Evolutionary conservation across 2,329 filamentous ascomycete genomes (phyloP), one percentile per base, ranked within the genome.

Genomic region (Paecilomyces sp.): DNA sequence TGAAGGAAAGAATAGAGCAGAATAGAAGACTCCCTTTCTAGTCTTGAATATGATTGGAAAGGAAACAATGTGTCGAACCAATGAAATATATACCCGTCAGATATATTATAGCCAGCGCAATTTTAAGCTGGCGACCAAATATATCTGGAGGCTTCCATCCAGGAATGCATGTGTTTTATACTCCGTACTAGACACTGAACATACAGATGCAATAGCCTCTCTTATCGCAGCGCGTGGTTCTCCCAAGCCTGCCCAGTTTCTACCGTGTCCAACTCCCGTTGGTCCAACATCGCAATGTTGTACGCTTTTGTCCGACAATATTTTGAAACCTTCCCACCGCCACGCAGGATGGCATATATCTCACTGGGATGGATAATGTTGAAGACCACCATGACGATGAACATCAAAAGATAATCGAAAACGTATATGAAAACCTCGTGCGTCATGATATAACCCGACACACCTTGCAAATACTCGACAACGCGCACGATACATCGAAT

Each of bases 391-490:
- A 66, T 59, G 12, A 66, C 63, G 12, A 57, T 11, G 8, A 62
- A 56, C 66, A 69, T 69, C 41, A 65, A 59, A 47, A 63, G 33
- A 5, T 60, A 60, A 54, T 68, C 67, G 41, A 68, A 68, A 15
- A 67, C 54, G 57, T 69, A 70, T 2, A 67, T 50, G 25, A 58
- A 68, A 24, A 62, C 57, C 59, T 69, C 67, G 18, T 66, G 63
- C 8, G 30, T 57, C 25, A 66, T 54, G 22, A 69, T 24, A 54
- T 62, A 65, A 11, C 67, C 67, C 3, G 58, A 56, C 25, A 62
- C 57, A 1, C 67, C 67, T 53, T 64, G 57, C 18, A 60, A 31
- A 54, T 66, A 69, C 57, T 69, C 67, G n/a, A 67, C 57, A 2
- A 69, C 58, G 8, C 68, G 61, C 56, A 67, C 64, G 36, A 70